Evolutionary conservation across 1,284 basidiomycete species (phyloP), one percentile per base, ranked within the genome.

Genomic region (Papiliotrema nemorosa): DNA sequence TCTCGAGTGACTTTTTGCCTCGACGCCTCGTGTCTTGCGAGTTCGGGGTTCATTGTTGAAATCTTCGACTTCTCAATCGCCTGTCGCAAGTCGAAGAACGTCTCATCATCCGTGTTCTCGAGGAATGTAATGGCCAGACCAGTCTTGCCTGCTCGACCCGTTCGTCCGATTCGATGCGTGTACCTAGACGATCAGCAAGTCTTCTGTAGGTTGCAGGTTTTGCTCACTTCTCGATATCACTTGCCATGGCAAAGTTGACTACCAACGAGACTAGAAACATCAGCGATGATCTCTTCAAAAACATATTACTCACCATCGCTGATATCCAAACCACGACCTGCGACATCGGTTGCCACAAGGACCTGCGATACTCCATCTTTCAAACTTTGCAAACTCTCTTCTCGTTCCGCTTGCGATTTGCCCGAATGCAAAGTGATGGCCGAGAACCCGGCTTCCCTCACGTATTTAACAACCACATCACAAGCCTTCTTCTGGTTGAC

Each of bases 401-500:
- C 94, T 72, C 94, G 86, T 72, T 97, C 90, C 64, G 93, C 89
- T 75, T 99, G 94, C 57, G 88, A 92, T 77, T 98, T 97, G 53
- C 93, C 94, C 4, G 92, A 96, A 72, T 99, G 96, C 58, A 99
- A 72, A 0, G 91, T 93, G 9, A 90, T 84, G 0, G 87, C 85
- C 55, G 79, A 86, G 70, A 90, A 84, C 37, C 89, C 89, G 34
- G 85, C 86, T 49, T 90, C 86, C 47, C 85, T 83, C 7, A 98
- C 78, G 66, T 96, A 92, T 71, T 90, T 90, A 35, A 90, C 87
- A 21, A 99, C 88, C 83, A 90, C 87, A 68, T 99, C 94, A 40
- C 93, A 94, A 5, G 90, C 93, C 80, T 94, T 94, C 80, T 97
- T 98, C 76, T 97, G 93, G 75, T 97, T 98, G 78, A 97, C 92